Percentiles rank a stretch among this genome's conserved stretches.
Evolutionary conservation across 371 early-diverging fungal species (phyloP).

Genomic region (Smittium culicis): DNA sequence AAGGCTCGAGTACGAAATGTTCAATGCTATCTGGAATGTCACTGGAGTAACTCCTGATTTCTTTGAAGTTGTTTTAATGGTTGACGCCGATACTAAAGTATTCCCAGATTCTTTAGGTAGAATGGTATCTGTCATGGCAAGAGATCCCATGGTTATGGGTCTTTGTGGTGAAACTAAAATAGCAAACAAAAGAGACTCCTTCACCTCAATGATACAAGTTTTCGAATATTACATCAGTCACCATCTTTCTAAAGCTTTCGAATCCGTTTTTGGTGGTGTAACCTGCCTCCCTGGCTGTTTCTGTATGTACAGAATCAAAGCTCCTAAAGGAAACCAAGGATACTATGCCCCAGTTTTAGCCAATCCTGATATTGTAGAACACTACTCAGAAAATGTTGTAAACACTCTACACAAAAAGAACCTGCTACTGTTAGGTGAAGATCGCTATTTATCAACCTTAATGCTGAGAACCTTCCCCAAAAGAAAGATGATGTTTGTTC

Average conservation of each 20-base stretch:
- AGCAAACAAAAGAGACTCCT: constrained; percentile 70
- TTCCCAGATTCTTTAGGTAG: constrained; percentile 67
- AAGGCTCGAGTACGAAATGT: constrained; percentile 82
- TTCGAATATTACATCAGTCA: constrained; percentile 98
- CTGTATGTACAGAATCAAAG: constrained; percentile 85
- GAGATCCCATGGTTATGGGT: constrained; percentile 80
- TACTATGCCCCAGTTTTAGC: constrained; percentile 80
- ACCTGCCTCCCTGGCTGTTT: constrained; percentile 93
- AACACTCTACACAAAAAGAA: constrained; percentile 96
- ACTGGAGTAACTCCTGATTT: constrained; percentile 70
- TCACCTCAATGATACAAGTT: constrained; percentile 97
- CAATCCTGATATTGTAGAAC: constrained; percentile 75
- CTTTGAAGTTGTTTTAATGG: constrained; percentile 88
- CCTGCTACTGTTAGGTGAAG: constrained; percentile 63
- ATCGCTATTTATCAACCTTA: constrained; percentile 89
- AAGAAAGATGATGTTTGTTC: constrained; percentile 90
- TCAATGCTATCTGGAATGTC: constrained; percentile 75
- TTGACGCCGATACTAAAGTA: constrained; percentile 93
- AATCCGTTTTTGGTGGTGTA: constrained; percentile 93
- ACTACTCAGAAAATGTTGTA: constrained; percentile 89
- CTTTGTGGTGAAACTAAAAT: constrained; percentile 84
- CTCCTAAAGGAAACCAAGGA: constrained; percentile 54
- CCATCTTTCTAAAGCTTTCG: constrained; percentile 94
- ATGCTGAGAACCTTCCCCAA: constrained; percentile 97
- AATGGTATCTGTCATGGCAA: constrained; percentile 75